Evolutionary conservation across 2,329 filamentous ascomycete species (phyloP), one percentile per base, ranked within the genome.

Genomic region (Mycosphaerelloides madeirae): DNA sequence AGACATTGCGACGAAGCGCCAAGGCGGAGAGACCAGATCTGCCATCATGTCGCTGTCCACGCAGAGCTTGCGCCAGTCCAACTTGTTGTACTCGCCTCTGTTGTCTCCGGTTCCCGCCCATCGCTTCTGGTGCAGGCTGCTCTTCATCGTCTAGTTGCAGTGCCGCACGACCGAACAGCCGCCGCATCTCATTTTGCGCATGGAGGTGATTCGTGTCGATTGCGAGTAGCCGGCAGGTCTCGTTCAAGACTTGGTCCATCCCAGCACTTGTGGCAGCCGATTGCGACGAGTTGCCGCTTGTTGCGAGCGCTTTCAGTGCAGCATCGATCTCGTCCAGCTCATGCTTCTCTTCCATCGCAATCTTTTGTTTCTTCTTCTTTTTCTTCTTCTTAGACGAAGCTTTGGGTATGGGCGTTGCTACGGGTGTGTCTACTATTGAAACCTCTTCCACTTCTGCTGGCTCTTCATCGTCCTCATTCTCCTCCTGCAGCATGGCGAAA

Each of bases 111-210:
- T 63, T 63, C 14, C 60, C 61, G 43, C 59, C 60, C 13, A 45
- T 44, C 3, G 45, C 53, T 35, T 46, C 46, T 9, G 43, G 50
- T 11, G 48, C 44, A 15, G 9, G 65, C 58, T 70, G 75, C 36
- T 76, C 66, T 15, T 76, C 74, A 33, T 81, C 76, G 32, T 68
- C 64, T 22, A 68, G 72, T 55, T 84, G 79, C 9, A 84, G 59
- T 16, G 81, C 81, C 19, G 80, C 76, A 50, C 76, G 77, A 3
- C 84, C 84, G 62, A 87, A 87, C 0, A 87, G 69, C 52, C 76
- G 79, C 45, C 81, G 84, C 88, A 98, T 96, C 70, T 98, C 93
- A 59, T 95, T 95, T 29, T 84, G 75, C 6, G 87, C 87, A 62
- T 91, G 90, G 9, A 98, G 77, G 56, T 89, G 80, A 54, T 85